These are phyloP conservation scores for Annulohypoxylon nitens DNA, from an alignment of 495 filamentous ascomycete genomes.

Conservation along the genomic window DNA sequence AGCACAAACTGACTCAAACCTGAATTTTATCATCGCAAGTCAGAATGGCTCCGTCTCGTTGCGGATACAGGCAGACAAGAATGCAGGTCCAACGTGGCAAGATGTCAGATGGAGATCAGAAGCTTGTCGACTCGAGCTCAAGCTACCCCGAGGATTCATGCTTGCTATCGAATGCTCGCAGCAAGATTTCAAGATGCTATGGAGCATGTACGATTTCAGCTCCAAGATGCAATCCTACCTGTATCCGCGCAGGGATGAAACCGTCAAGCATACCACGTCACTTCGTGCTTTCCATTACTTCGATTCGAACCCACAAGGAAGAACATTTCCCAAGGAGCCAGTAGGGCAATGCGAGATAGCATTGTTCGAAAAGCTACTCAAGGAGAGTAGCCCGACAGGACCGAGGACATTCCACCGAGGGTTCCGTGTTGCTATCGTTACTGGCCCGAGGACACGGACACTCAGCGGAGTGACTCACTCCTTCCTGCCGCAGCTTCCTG, in stretches of 20 bases:
- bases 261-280: constrained; percentile 70
- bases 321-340: constrained; percentile 79
- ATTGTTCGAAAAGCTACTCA: constrained; percentile 76
- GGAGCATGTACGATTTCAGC: constrained; percentile 85
- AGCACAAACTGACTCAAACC: constrained; percentile 72
- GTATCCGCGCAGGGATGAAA: constrained; percentile 74
- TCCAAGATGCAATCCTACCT: constrained; percentile 76
- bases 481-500: constrained; percentile 69
- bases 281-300: constrained; percentile 80
- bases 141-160: constrained; percentile 75
- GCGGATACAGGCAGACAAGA: constrained; percentile 75
- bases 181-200: constrained; percentile 78
- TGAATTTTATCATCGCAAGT: constrained; percentile 77
- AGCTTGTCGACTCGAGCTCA: constrained; percentile 70
- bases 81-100: constrained; percentile 79
- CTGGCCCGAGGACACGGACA: constrained; percentile 79
- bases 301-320: constrained; percentile 72
- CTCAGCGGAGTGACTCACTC: constrained; percentile 78
- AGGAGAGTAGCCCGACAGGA: constrained; percentile 74
- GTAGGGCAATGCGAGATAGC: constrained; percentile 74
- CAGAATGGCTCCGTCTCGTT: constrained; percentile 82
- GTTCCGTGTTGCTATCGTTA: constrained; percentile 79
- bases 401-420: constrained; percentile 77
- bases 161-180: constrained; percentile 77
- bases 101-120: constrained; percentile 81